Evolutionary conservation across 148 eudicot genomes (phyloP).

Genomic region (Beta vulgaris): DNA sequence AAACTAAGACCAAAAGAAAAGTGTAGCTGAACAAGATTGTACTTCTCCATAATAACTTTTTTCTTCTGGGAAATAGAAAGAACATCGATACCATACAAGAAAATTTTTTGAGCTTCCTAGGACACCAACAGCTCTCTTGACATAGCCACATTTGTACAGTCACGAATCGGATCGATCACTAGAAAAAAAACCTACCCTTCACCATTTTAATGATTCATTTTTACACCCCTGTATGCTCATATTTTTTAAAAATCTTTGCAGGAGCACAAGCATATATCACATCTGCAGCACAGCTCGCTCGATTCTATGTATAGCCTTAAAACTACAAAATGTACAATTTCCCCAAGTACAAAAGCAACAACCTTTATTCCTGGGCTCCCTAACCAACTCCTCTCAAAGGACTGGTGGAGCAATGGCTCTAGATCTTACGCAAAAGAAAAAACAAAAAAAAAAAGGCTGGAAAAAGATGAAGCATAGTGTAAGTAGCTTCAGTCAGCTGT

Average conservation of each 20-base stretch:
- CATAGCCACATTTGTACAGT: slow-evolving; percentile 57
- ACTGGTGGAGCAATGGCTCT: slow-evolving; percentile 33
- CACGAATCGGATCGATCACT: slow-evolving; percentile 40
- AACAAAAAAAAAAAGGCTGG: slow-evolving; percentile 11
- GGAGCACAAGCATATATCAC: slow-evolving; percentile 38
- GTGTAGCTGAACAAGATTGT: neutral
- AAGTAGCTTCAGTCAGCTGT: slow-evolving; percentile 69
- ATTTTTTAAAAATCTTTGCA: slow-evolving; percentile 32
- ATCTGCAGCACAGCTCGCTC: slow-evolving; percentile 51
- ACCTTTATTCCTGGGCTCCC: slow-evolving; percentile 60
- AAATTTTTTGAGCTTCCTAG: slow-evolving; percentile 30
- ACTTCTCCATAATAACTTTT: neutral
- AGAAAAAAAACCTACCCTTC: slow-evolving; percentile 32
- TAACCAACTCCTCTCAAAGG: slow-evolving; percentile 20
- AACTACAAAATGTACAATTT: slow-evolving; percentile 84
- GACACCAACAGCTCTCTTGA: slow-evolving; percentile 35
- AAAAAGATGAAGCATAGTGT: slow-evolving; percentile 37
- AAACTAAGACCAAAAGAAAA: no score
- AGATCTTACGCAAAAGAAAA: slow-evolving; percentile 20
- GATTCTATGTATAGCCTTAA: slow-evolving; percentile 59
- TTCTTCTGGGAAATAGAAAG: slow-evolving; percentile 21
- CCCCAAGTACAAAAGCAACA: slow-evolving; percentile 57
- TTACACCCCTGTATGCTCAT: slow-evolving; percentile 39
- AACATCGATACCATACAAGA: slow-evolving; percentile 34
- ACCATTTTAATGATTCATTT: slow-evolving; percentile 28